These are phyloP conservation scores for Phragmites australis DNA, from an alignment of 176 grass and related monocot species.

Conservation along the genomic window DNA sequence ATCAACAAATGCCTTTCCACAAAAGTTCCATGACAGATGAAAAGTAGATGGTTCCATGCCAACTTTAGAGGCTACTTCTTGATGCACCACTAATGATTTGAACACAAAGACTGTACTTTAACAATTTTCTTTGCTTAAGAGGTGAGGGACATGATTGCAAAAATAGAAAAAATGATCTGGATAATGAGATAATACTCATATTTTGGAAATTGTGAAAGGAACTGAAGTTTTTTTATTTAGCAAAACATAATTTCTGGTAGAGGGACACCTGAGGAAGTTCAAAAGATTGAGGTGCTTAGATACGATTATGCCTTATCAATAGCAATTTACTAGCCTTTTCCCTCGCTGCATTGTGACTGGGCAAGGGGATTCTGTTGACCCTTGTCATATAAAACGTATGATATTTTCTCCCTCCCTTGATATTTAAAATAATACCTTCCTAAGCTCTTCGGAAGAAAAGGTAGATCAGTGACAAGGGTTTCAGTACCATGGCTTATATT, in stretches of 20 bases:
- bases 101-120: conserved; percentile 6
- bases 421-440: neutral
- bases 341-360: neutral
- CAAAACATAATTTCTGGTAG: conserved; percentile 10
- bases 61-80: conserved; percentile 1
- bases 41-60: neutral
- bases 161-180: neutral
- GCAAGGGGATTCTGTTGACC: neutral
- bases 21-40: neutral
- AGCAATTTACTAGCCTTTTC: neutral
- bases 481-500: too few relatives aligned
- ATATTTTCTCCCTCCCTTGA: neutral
- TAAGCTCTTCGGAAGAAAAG: neutral
- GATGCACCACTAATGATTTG: neutral
- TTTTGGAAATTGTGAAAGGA: neutral
- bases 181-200: neutral
- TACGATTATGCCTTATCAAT: neutral
- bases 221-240: conserved; percentile 4
- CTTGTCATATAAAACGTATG: neutral
- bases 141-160: neutral
- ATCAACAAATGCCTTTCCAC: conserved; percentile 11
- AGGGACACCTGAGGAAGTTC: neutral
- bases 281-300: neutral
- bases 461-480: neutral
- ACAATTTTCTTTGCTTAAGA: conserved; percentile 1